These are phyloP conservation scores for Pelargonium australe DNA, from an alignment of 441 rosid genomes.

Conservation along the genomic window DNA sequence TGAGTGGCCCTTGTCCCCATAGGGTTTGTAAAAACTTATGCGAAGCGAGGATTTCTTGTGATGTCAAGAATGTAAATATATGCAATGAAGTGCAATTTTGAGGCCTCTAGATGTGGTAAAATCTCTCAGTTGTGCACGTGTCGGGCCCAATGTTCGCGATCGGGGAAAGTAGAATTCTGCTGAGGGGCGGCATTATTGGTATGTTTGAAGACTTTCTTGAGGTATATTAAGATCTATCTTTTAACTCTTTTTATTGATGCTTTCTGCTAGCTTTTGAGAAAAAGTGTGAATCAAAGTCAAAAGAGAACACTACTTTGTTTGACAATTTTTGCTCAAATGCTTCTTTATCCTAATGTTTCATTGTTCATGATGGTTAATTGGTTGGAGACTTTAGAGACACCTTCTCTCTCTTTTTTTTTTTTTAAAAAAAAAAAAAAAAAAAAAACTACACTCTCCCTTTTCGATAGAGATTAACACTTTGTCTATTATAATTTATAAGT, in stretches of 20 bases:
- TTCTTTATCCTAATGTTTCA: not conserved
- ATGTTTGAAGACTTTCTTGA: not conserved
- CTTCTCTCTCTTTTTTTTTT: no score
- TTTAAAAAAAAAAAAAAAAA: no score
- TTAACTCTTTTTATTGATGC: not conserved
- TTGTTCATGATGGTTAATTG: no score
- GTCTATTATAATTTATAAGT: no score
- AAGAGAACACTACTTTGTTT: not conserved
- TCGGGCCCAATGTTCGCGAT: not conserved
- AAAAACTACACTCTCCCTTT: no score
- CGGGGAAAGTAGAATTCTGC: not conserved
- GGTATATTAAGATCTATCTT: not conserved
- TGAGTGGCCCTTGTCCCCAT: slow-evolving; percentile 29
- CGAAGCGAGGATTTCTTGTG: not conserved
- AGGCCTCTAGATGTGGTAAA: no score
- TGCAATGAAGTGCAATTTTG: not conserved
- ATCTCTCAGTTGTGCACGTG: not conserved
- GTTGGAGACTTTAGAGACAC: no score
- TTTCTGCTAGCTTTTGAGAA: not conserved
- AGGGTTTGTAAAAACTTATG: not conserved
- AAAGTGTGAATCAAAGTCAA: slow-evolving; percentile 5
- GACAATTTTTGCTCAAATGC: not conserved
- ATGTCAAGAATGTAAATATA: not conserved
- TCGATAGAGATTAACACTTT: no score
- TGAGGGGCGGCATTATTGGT: not conserved